Evolutionary conservation across 2,329 filamentous ascomycete genomes (phyloP).

Genomic region (Botryosphaeria dothidea): DNA sequence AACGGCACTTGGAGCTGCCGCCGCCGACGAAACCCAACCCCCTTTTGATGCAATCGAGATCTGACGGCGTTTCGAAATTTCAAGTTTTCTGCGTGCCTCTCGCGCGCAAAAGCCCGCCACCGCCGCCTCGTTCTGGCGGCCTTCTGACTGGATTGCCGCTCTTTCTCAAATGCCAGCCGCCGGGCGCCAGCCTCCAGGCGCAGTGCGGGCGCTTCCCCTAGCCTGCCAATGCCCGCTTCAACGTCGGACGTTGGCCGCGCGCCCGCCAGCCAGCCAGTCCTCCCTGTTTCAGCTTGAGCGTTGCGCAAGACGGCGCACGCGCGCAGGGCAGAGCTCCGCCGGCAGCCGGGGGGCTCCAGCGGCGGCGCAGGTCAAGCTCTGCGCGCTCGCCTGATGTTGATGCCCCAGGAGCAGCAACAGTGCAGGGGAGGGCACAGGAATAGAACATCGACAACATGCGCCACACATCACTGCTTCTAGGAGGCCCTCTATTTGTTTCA

Average conservation of each 20-base stretch:
- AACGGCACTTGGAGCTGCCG: constrained; percentile 3
- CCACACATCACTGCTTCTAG: constrained; percentile 8
- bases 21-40: background rate
- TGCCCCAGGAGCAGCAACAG: constrained; percentile 3
- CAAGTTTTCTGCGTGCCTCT: background rate
- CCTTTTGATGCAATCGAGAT: constrained; percentile 8
- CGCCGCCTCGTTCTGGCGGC: background rate
- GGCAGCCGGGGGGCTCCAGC: background rate
- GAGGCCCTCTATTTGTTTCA: constrained; percentile 12
- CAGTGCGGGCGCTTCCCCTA: constrained; percentile 1
- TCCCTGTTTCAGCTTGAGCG: constrained; percentile 19
- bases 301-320: constrained; percentile 14
- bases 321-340: background rate
- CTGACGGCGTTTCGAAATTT: constrained; percentile 9
- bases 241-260: constrained; percentile 13
- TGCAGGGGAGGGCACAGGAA: constrained; percentile 10
- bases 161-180: background rate
- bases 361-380: constrained; percentile 5
- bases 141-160: background rate
- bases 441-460: constrained; percentile 8
- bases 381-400: background rate
- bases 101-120: background rate
- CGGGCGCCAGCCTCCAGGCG: background rate
- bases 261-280: background rate
- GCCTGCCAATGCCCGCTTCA: background rate